Evolutionary conservation across 306 rosid genomes (phyloP), one percentile per base, ranked within the genome.

Genomic region (Potentilla sterilis): DNA sequence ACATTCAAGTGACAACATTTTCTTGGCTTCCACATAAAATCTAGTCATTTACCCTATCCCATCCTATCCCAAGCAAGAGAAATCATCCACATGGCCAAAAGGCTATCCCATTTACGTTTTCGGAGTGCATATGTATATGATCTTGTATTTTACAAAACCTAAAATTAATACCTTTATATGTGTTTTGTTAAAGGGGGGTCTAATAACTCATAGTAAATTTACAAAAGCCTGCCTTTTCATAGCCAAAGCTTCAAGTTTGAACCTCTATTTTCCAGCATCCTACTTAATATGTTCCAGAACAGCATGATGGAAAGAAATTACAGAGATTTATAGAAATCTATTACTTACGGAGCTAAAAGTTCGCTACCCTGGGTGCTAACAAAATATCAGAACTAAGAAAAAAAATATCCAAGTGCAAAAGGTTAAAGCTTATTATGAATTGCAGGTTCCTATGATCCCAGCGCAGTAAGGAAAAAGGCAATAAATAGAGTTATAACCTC

Each of bases 181-280:
- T 47, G 15, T 47, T 47, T 47, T 16, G 2, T 47, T 5, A 47
- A 47, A 28, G 1, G 28, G 52, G 52, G 19, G 14, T 48, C 49
- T 46, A 51, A 24, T 52, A 19, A 51, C 9, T 18, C 22, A 52
- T 8, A 19, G 5, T 54, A 54, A n/a, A 24, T 3, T 1, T 0
- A 4, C 40, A 24, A 24, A 69, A 15, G 73, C 49, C 49, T 28
- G 41, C 57, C 35, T 16, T 24, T 18, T 24, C 1, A 44, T 44
- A 22, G 22, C 14, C 22, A 46, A 28, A 14, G 3, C 43, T 15
- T 38, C 19, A 11, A 18, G 7, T 19, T 12, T 40, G 43, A 32
- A 32, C 55, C 8, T 55, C 59, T 70, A 32, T 49, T 16, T 69
- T 70, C 48, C 63, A 51, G 63, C 63, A 16, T 70, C 16, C 32